phyloP scores from a whole-genome alignment of 495 filamentous ascomycete species.

The Penicillium canariense region DNA sequence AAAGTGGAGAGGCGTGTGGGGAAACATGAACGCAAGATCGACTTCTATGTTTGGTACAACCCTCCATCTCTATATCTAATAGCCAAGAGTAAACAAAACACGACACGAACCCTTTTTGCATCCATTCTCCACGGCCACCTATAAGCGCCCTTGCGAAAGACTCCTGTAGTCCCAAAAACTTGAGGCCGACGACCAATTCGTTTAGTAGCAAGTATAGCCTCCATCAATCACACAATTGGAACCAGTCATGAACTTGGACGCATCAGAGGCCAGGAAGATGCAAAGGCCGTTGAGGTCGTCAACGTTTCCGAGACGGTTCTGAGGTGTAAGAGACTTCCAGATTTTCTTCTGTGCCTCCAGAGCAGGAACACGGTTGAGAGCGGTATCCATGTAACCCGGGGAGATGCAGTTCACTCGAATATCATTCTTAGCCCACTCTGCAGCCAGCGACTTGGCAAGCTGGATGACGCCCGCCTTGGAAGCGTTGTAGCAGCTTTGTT shows the following conservation, averaged over 20 bases:
- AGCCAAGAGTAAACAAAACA: not conserved
- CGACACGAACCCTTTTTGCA: not conserved
- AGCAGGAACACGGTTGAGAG: conserved; percentile 49
- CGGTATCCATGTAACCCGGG: conserved; percentile 79
- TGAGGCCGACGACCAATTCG: no score
- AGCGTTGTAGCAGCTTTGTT: conserved; percentile 68
- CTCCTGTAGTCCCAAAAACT: no score
- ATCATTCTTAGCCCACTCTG: conserved; percentile 75
- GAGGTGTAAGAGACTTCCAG: conserved; percentile 51
- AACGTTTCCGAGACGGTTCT: conserved; percentile 49
- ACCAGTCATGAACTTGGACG: conserved; percentile 77
- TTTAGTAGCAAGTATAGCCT: conserved; percentile 27
- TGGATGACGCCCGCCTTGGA: conserved; percentile 57
- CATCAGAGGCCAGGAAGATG: conserved; percentile 75
- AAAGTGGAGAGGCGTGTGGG: not conserved
- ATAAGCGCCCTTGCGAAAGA: no score
- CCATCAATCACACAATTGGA: conserved; percentile 68
- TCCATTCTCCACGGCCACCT: no score
- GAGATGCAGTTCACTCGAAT: conserved; percentile 76
- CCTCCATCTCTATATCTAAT: conserved; percentile 1
- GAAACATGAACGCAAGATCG: not conserved
- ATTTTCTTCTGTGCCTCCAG: conserved; percentile 13
- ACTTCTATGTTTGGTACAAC: not conserved
- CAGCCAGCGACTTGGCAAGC: conserved; percentile 61
- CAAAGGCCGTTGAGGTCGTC: conserved; percentile 80